Evolutionary conservation across 2,329 filamentous ascomycete genomes (phyloP), one percentile per base, ranked within the genome.

Genomic region (Dryadomyces quercivorus): DNA sequence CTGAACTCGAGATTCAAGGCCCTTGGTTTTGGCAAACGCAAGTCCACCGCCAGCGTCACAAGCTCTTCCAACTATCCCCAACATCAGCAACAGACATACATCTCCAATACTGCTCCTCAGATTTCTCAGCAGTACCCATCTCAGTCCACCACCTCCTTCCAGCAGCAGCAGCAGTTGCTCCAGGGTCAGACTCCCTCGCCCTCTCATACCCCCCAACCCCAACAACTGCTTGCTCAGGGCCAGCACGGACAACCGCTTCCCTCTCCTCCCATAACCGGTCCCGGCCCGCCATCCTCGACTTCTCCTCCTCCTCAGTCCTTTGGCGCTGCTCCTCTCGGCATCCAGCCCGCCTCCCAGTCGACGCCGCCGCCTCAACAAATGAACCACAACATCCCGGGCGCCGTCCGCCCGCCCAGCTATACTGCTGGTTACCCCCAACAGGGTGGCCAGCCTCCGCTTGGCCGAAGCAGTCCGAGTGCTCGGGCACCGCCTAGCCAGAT

Each of bases 21-120:
- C 77, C 78, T 89, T 74, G 84, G 86, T 73, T 86, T 88, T 76
- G 85, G 84, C 73, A 88, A 86, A 80, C 84, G 86, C 72, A 86
- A 83, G 76, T 85, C 84, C 65, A 76, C 76, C 64, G 75, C 77
- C 68, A 81, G 76, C 69, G 78, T 80, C 64, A 75, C 77, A 55
- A 59, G 57, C 66, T 66, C 59, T 66, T 59, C 59, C 5, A 40
- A 40, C 66, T 64, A 42, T 67, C 68, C 66, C 34, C 53, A 49
- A 16, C 54, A n/a, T n/a, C n/a, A 51, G 22, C 57, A 54, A 52
- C 36, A 54, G 16, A 36, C 45, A 21, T 58, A 59, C 52, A 62
- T 62, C 16, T 44, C 59, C 40, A 42, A 55, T 44, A 67, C 67
- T 57, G 63, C 64, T 55, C 64, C 68, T 67, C 76, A 79, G 74